Percentiles rank a stretch among this genome's conserved stretches.
These are phyloP conservation scores for Fusarium caatingaense DNA, from an alignment of 2,329 filamentous ascomycete genomes.

Conservation along the genomic window DNA sequence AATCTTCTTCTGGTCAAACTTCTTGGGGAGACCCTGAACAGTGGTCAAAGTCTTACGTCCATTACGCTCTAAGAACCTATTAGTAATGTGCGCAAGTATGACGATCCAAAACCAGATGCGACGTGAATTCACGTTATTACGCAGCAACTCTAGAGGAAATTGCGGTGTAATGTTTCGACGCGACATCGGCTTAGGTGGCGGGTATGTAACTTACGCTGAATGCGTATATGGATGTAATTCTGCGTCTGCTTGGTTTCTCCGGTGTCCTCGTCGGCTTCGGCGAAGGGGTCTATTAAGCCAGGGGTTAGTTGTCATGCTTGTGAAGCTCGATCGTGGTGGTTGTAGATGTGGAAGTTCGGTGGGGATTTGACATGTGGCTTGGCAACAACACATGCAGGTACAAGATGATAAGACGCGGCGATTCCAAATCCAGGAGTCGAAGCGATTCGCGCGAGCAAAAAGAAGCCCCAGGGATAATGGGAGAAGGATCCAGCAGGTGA, in stretches of 20 bases:
- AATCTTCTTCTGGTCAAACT: slow-evolving; percentile 99
- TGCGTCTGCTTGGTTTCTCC: slow-evolving; percentile 95
- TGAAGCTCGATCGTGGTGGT: neutral
- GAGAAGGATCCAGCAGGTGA: too few species aligned
- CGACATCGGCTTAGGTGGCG: slow-evolving; percentile 6
- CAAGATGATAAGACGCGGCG: slow-evolving; percentile 16
- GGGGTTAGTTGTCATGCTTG: slow-evolving; percentile 9
- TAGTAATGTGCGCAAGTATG: slow-evolving; percentile 9
- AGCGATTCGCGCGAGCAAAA: neutral
- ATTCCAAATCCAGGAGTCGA: neutral
- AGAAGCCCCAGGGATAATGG: too few species aligned
- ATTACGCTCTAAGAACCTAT: slow-evolving; percentile 84
- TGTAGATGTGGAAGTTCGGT: slow-evolving; percentile 16
- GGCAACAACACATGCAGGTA: slow-evolving; percentile 44
- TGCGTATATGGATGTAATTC: slow-evolving; percentile 99
- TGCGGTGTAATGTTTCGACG: slow-evolving; percentile 20
- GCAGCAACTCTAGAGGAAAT: slow-evolving; percentile 24
- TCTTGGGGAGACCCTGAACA: slow-evolving; percentile 97
- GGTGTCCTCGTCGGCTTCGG: slow-evolving; percentile 99
- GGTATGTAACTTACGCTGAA: slow-evolving; percentile 79
- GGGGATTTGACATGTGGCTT: slow-evolving; percentile 36
- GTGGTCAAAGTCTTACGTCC: slow-evolving; percentile 99
- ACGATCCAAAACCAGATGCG: neutral
- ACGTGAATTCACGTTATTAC: slow-evolving; percentile 2
- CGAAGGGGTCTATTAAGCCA: slow-evolving; percentile 88